Base-by-base conservation (phyloP, 768 basidiomycete species). In the Neoboletus brunneissimus region DNA sequence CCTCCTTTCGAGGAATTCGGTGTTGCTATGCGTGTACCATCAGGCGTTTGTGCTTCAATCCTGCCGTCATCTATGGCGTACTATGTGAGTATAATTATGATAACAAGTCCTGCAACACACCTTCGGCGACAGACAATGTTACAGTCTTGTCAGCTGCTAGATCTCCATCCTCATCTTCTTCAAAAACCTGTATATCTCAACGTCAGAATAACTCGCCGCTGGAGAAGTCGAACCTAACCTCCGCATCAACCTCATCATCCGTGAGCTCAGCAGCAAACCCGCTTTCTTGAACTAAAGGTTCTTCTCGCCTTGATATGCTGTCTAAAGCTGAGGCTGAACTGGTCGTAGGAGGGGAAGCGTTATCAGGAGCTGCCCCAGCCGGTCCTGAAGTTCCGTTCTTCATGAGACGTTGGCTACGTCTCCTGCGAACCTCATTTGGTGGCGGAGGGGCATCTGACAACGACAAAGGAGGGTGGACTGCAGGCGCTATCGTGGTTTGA, bases 21-120 rank as follows among this genome's bases (percentile, higher is more conserved):
- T 5, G 97, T 98, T 3, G 91, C 85, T 31, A 99, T 86, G 16
- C 94, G 84, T 0, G 95, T 98, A 1, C 97, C 97, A 61, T 98
- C 94, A 4, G 97, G 95, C 0, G 97, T 98, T 69, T 97, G 92
- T 2, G 95, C 97, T 67, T 94, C 93, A 10, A 98, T 82, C 69
- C 89, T 91, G n/a, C 89, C 87, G 9, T 94, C 95, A 72, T 96
- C 94, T 89, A 55, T 11, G 23, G 44, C 18, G 31, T 2, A 37
- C 51, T n/a, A 44, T n/a, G 48, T 64, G 5, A 64, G 56, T 31
- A 62, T 6, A 40, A 18, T 27, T 31, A 47, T 43, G 16, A 18
- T 31, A 48, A 18, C 27, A 25, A 41, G 13, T 32, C 3, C 37
- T 40, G 20, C 42, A n/a, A 65, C 76, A 47, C 61, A 88, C 90